These are phyloP conservation scores for Cryptosporidium baileyi DNA, from an alignment of 169 alveolate genomes.

Conservation along the genomic window DNA sequence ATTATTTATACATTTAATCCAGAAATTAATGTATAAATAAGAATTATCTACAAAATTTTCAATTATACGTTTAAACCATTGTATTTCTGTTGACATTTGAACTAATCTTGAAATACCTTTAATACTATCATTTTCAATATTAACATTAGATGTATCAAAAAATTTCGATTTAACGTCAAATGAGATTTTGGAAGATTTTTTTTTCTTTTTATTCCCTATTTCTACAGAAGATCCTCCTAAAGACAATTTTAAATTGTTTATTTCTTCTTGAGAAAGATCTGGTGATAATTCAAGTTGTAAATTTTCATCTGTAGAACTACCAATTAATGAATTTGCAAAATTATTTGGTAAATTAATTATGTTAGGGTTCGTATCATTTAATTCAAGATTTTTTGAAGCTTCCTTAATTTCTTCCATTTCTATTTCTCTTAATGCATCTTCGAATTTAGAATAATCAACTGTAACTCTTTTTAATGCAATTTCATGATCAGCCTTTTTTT, in stretches of 20 bases:
- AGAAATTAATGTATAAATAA: background rate
- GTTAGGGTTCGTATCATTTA: background rate
- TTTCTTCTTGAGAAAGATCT: constrained; percentile 60
- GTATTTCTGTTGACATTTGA: constrained; percentile 59
- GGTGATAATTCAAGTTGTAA: constrained; percentile 65
- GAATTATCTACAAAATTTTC: constrained; percentile 33
- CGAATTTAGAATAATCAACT: constrained; percentile 57
- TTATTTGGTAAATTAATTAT: constrained; percentile 42
- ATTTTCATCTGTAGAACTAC: background rate
- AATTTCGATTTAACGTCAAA: constrained; percentile 1
- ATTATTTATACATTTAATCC: constrained; percentile 1
- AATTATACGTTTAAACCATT: constrained; percentile 54
- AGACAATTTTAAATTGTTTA: constrained; percentile 27
- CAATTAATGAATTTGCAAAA: background rate
- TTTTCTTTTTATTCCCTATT: background rate
- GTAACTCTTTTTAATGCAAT: constrained; percentile 50
- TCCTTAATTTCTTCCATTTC: constrained; percentile 35
- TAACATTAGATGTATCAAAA: background rate
- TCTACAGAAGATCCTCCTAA: background rate
- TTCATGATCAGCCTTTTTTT: constrained; percentile 62
- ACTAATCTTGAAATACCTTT: constrained; percentile 41
- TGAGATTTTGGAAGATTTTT: background rate
- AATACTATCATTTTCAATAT: background rate
- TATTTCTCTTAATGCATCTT: constrained; percentile 17
- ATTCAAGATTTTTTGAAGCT: background rate